Base-by-base conservation (phyloP, 1,284 basidiomycete species). In the Gomphus bonarii region DNA sequence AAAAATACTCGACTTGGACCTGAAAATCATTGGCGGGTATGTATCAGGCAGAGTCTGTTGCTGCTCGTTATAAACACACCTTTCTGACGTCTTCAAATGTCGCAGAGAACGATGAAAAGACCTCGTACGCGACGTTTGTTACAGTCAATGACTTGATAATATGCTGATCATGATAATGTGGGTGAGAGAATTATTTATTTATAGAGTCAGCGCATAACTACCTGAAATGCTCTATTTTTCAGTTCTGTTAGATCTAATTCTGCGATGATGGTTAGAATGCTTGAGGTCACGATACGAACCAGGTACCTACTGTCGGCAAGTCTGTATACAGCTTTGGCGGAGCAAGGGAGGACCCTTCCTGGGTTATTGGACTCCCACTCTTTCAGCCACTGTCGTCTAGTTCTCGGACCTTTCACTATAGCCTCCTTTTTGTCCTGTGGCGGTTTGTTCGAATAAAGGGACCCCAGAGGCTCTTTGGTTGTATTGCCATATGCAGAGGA, bases 281-380 rank as follows among this genome's bases (percentile, higher is more conserved):
- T 18, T 10, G 42, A 43, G 42, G 9, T 43, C 20, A 35, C 33
- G 20, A 51, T 31, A 10, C 18, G 18, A 52, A 10, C 38, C 1
- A 20, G 5, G 14, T 7, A 73, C 82, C 65, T 62, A 89, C 86
- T 80, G 64, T 92, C 90, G 2, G 90, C 89, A n/a, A 93, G 75
- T 43, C 88, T 75, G 67, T 91, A 94, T n/a, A 86, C 82, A 2
- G 91, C 85, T 70, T 94, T 94, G 10, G 91, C 89, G 22, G 86
- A 90, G 64, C 89, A 90, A 0, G 91, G 91, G n/a, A 77, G 73
- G 0, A 88, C 87, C 42, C 79, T 74, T 14, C 77, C 78, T 2
- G 78, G 78, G 65, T 85, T 78, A 56, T 69, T 70, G 56, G 69
- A 69, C 63, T 76, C 73, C 85, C 85, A 88, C 50, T 78, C 76